phyloP scores from a whole-genome alignment of 371 early-diverging fungal genomes.

The Apophysomyces sp. region DNA sequence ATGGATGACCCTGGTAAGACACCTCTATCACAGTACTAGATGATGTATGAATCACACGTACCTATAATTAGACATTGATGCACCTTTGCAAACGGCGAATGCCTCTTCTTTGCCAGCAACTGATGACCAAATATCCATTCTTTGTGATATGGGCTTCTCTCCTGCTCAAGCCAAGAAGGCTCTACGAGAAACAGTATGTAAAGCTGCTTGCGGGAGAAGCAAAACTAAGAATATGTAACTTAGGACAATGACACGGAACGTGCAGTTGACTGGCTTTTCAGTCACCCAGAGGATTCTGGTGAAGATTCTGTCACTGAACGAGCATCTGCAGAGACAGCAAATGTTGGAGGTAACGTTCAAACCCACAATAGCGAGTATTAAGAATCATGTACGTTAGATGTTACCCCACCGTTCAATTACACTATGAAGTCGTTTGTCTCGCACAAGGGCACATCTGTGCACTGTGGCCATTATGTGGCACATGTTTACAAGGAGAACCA shows the following conservation, averaged over 20 bases:
- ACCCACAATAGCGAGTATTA: background rate
- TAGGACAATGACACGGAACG: slow-evolving; percentile 83
- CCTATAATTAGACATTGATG: slow-evolving; percentile 36
- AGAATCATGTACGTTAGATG: slow-evolving; percentile 30
- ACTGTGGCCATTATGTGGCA: slow-evolving; percentile 96
- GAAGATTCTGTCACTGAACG: slow-evolving; percentile 19
- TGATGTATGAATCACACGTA: background rate
- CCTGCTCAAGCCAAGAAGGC: slow-evolving; percentile 79
- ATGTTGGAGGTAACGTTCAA: slow-evolving; percentile 17
- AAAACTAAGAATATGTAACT: background rate
- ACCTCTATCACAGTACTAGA: background rate
- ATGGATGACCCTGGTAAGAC: slow-evolving; percentile 86
- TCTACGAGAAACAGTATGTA: slow-evolving; percentile 74
- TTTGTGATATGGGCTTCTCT: slow-evolving; percentile 94
- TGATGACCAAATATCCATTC: slow-evolving; percentile 48
- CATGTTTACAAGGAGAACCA: slow-evolving; percentile 70
- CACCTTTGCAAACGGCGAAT: slow-evolving; percentile 29
- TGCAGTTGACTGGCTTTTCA: slow-evolving; percentile 95
- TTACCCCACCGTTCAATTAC: slow-evolving; percentile 61
- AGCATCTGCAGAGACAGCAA: background rate
- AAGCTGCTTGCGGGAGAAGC: background rate
- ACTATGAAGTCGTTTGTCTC: slow-evolving; percentile 83
- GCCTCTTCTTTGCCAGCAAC: slow-evolving; percentile 16
- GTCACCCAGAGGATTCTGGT: slow-evolving; percentile 74
- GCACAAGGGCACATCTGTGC: slow-evolving; percentile 96